Percentiles rank a stretch among this genome's conserved stretches.
These are phyloP conservation scores for Lasiosphaeria miniovina DNA, from an alignment of 495 filamentous ascomycete species.

Conservation along the genomic window DNA sequence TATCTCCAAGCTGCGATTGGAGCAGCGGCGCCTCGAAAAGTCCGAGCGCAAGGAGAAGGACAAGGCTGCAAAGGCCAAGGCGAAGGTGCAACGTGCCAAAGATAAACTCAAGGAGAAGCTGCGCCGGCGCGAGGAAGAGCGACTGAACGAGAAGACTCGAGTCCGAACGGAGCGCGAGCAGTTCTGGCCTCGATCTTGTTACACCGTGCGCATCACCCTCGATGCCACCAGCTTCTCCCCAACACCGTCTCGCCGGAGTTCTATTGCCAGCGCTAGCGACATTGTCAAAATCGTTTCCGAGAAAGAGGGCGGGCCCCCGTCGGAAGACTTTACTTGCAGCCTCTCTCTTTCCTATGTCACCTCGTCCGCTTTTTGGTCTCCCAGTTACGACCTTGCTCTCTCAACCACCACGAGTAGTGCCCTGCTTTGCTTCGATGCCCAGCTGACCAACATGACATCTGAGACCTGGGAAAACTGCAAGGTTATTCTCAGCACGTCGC, in stretches of 20 bases:
- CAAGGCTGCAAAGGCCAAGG: slow-evolving; percentile 36
- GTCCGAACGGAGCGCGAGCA: slow-evolving; percentile 49
- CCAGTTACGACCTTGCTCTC: slow-evolving; percentile 64
- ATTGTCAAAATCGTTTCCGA: slow-evolving; percentile 30
- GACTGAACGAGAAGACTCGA: slow-evolving; percentile 46
- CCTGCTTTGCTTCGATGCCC: slow-evolving; percentile 59
- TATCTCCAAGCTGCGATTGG: slow-evolving; percentile 30
- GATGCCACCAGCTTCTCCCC: slow-evolving; percentile 53
- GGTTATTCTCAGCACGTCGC: slow-evolving; percentile 65
- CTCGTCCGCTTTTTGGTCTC: slow-evolving; percentile 58
- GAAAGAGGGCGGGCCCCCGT: slow-evolving; percentile 13
- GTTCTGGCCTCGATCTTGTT: slow-evolving; percentile 59
- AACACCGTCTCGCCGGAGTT: slow-evolving; percentile 53
- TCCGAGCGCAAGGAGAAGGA: slow-evolving; percentile 26
- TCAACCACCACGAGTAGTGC: slow-evolving; percentile 55
- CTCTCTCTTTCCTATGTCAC: slow-evolving; percentile 64
- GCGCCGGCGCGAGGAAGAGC: slow-evolving; percentile 40
- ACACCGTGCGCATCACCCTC: slow-evolving; percentile 56
- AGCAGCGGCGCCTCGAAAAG: slow-evolving; percentile 28
- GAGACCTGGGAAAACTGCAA: slow-evolving; percentile 68
- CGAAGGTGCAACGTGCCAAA: slow-evolving; percentile 36
- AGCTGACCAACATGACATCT: slow-evolving; percentile 60
- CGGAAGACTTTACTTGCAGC: slow-evolving; percentile 37
- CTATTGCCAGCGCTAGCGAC: slow-evolving; percentile 43
- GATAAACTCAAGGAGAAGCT: slow-evolving; percentile 40